Evolutionary conservation across 2,329 filamentous ascomycete genomes (phyloP).

Genomic region (Fusarium lyarnte): DNA sequence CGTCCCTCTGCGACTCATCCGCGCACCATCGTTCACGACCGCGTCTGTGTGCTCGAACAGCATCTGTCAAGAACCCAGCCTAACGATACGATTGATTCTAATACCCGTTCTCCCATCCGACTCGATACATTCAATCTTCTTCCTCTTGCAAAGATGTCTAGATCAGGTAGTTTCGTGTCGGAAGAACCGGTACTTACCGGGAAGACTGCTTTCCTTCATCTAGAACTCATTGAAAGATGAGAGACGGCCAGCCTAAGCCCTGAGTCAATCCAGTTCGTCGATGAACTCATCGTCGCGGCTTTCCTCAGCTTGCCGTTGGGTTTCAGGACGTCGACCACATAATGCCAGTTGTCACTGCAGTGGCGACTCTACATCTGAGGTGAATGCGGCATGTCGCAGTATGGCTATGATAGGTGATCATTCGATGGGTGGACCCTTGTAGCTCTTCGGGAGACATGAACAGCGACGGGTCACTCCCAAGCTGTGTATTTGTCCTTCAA

Average conservation of each 20-base stretch:
- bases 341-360: background rate
- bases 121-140: background rate
- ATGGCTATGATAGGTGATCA: background rate
- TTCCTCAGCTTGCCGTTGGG: background rate
- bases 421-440: background rate
- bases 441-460: fast-evolving
- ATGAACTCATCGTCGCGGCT: no score
- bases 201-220: background rate
- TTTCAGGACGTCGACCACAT: background rate
- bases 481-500: background rate
- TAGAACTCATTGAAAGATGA: background rate
- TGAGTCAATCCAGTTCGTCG: background rate
- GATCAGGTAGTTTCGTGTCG: fast-evolving
- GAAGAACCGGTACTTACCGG: fast-evolving
- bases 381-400: background rate
- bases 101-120: background rate
- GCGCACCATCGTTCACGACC: background rate
- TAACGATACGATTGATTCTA: background rate
- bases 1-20: background rate
- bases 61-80: no score
- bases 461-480: background rate
- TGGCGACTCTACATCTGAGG: background rate
- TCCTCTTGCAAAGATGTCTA: background rate
- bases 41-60: background rate
- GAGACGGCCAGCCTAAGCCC: fast-evolving